Evolutionary conservation across 768 basidiomycete genomes (phyloP).

Genomic region (Boletus sp.): DNA sequence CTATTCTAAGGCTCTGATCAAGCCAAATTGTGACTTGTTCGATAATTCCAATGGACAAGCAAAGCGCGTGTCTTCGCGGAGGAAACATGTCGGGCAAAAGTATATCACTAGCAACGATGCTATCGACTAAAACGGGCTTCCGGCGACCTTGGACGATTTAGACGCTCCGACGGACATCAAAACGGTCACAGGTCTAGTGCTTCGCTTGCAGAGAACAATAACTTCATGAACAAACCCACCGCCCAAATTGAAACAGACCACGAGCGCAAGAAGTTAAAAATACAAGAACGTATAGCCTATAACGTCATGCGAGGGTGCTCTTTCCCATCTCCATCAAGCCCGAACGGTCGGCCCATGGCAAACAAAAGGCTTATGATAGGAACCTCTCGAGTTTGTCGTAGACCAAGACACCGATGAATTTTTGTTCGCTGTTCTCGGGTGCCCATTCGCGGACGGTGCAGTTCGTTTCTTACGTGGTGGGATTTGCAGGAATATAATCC

Average conservation of each 20-base stretch:
- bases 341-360: background rate
- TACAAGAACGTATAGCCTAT: background rate
- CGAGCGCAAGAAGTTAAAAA: background rate
- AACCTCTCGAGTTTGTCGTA: background rate
- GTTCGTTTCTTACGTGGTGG: no score
- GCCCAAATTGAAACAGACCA: background rate
- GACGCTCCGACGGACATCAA: background rate
- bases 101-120: no score
- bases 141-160: background rate
- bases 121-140: background rate
- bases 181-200: background rate
- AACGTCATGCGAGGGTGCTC: background rate
- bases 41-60: background rate
- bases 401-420: background rate
- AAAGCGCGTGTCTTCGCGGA: background rate
- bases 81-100: background rate
- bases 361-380: background rate
- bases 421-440: background rate
- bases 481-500: background rate
- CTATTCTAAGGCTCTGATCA: background rate
- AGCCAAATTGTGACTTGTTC: background rate
- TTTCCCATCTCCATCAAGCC: background rate
- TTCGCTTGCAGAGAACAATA: background rate
- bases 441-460: background rate
- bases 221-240: background rate